These are phyloP conservation scores for Amanita inopinata DNA, from an alignment of 768 basidiomycete genomes.

Conservation along the genomic window DNA sequence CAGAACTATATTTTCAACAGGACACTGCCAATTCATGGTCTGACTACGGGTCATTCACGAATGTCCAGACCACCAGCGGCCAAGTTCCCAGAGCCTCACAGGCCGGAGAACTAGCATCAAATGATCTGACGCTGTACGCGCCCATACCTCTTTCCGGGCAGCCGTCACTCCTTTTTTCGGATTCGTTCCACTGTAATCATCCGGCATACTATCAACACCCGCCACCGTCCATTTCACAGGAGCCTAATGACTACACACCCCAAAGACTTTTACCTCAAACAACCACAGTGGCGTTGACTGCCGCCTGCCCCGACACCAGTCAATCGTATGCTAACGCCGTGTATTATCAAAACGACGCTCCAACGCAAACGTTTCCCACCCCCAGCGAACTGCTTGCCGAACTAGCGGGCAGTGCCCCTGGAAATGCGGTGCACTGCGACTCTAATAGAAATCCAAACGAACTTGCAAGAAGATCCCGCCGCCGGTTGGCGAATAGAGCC, in stretches of 20 bases:
- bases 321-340: conserved; percentile 11
- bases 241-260: background rate
- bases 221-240: background rate
- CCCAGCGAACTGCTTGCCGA: conserved; percentile 54
- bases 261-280: background rate
- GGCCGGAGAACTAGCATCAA: background rate
- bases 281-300: background rate
- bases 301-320: background rate
- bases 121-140: conserved; percentile 5
- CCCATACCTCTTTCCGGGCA: conserved; percentile 1
- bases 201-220: background rate
- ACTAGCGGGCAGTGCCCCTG: conserved; percentile 18
- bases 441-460: conserved; percentile 4
- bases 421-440: background rate
- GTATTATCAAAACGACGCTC: conserved; percentile 8
- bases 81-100: background rate
- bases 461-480: conserved; percentile 9
- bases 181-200: background rate
- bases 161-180: conserved; percentile 2
- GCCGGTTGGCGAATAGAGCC: conserved; percentile 36
- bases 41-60: background rate
- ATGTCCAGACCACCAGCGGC: background rate
- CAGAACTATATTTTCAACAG: background rate
- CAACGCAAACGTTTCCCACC: conserved; percentile 44
- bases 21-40: background rate